phyloP scores from a whole-genome alignment of 2,329 filamentous ascomycete genomes.

The Botryotinia convoluta region DNA sequence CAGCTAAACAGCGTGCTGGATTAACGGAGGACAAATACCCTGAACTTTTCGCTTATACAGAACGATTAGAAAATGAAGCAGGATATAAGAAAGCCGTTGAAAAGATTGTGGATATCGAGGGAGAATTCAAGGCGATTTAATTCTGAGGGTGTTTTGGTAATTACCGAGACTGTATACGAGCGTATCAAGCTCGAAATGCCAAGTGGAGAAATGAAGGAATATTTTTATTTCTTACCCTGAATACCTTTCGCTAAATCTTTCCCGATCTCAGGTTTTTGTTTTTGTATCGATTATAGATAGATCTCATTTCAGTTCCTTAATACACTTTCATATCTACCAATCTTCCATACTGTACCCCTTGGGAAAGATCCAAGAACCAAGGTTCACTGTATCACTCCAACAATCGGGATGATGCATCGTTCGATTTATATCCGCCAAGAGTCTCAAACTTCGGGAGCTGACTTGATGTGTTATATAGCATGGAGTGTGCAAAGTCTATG shows the following conservation, averaged over 20 bases:
- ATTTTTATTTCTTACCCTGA: background rate
- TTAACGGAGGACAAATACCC: constrained; percentile 45
- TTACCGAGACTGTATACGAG: background rate
- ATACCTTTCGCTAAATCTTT: background rate
- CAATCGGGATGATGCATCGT: background rate
- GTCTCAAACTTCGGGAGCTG: background rate
- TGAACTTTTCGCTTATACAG: constrained; percentile 46
- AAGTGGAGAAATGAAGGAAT: background rate
- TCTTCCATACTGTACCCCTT: background rate
- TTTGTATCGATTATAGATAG: background rate
- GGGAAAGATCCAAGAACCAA: background rate
- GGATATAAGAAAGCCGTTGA: constrained; percentile 48
- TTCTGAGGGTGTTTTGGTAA: background rate
- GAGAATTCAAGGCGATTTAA: background rate
- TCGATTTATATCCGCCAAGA: background rate
- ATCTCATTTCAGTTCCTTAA: background rate
- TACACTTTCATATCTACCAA: background rate
- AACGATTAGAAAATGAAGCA: constrained; percentile 44
- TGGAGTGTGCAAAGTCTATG: background rate
- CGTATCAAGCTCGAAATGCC: background rate
- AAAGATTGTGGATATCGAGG: constrained; percentile 40
- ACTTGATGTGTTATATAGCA: background rate
- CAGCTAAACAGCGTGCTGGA: constrained; percentile 39
- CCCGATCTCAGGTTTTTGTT: too few relatives aligned
- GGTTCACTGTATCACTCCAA: background rate